These are phyloP conservation scores for Ilyonectria sp. DNA, from an alignment of 2,329 filamentous ascomycete genomes.

Conservation along the genomic window DNA sequence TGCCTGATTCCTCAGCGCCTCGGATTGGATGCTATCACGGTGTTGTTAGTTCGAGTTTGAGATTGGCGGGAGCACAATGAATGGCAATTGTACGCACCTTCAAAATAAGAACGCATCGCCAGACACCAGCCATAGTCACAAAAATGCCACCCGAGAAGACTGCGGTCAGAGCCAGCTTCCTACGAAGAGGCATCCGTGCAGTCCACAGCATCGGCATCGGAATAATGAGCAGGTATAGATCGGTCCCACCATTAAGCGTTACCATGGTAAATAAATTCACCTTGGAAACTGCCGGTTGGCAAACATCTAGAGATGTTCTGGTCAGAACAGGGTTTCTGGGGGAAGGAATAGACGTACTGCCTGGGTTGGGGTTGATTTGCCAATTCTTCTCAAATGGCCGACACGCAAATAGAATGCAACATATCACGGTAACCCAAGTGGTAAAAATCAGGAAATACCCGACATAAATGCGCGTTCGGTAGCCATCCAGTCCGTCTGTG, in stretches of 20 bases:
- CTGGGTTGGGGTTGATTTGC: conserved; percentile 58
- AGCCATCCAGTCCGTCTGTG: conserved; percentile 47
- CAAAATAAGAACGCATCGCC: conserved; percentile 53
- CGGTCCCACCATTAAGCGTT: conserved; percentile 54
- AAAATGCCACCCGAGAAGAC: conserved; percentile 61
- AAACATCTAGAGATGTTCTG: conserved; percentile 40
- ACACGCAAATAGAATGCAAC: conserved; percentile 53
- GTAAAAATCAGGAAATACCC: conserved; percentile 51
- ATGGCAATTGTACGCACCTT: conserved; percentile 34
- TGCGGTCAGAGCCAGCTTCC: conserved; percentile 66
- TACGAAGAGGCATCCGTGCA: conserved; percentile 61
- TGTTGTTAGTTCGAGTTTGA: background rate
- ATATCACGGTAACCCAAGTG: conserved; percentile 51
- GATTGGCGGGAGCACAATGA: background rate
- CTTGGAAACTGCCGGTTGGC: conserved; percentile 56
- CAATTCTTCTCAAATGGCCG: conserved; percentile 53
- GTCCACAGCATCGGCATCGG: conserved; percentile 65
- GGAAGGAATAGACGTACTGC: conserved; percentile 45
- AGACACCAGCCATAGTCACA: conserved; percentile 52
- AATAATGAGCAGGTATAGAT: conserved; percentile 57
- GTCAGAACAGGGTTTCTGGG: background rate
- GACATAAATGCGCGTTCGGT: conserved; percentile 43
- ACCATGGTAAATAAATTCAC: conserved; percentile 54
- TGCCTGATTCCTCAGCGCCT: conserved; percentile 50
- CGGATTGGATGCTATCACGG: conserved; percentile 41